These are phyloP conservation scores for Flaveria floridana DNA, from an alignment of 140 eudicot species.

Conservation along the genomic window DNA sequence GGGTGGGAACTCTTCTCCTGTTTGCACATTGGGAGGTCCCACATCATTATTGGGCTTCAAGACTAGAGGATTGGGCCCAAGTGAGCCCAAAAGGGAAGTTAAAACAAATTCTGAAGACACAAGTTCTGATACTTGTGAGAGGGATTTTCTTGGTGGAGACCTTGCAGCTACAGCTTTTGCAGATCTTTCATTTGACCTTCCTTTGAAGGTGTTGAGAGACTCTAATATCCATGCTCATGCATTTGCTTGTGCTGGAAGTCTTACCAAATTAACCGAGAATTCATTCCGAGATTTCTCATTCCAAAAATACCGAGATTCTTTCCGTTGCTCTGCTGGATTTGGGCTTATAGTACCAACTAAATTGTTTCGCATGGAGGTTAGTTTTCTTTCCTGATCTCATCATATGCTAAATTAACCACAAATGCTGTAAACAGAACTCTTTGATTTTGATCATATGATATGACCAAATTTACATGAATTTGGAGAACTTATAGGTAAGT, in stretches of 20 bases:
- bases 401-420: background rate
- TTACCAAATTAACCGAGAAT: constrained; percentile 65
- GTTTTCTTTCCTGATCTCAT: constrained; percentile 23
- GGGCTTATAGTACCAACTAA: constrained; percentile 80
- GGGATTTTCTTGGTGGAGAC: constrained; percentile 86
- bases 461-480: background rate
- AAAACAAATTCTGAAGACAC: constrained; percentile 37
- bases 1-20: constrained; percentile 89
- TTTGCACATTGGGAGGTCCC: constrained; percentile 85
- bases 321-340: constrained; percentile 67
- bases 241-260: constrained; percentile 84
- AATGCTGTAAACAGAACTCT: background rate
- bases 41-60: constrained; percentile 78
- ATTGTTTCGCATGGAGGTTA: constrained; percentile 93
- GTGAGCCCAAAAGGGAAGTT: constrained; percentile 64
- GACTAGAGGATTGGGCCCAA: constrained; percentile 81
- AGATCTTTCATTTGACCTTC: constrained; percentile 91
- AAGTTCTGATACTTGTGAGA: constrained; percentile 41
- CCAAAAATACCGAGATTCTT: constrained; percentile 59
- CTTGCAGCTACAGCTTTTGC: constrained; percentile 87
- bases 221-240: constrained; percentile 83
- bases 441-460: background rate
- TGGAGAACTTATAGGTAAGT: background rate
- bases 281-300: constrained; percentile 53
- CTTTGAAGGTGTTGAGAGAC: constrained; percentile 66